These are phyloP conservation scores for Penicillium sp. DNA, from an alignment of 2,329 filamentous ascomycete species.

Conservation along the genomic window DNA sequence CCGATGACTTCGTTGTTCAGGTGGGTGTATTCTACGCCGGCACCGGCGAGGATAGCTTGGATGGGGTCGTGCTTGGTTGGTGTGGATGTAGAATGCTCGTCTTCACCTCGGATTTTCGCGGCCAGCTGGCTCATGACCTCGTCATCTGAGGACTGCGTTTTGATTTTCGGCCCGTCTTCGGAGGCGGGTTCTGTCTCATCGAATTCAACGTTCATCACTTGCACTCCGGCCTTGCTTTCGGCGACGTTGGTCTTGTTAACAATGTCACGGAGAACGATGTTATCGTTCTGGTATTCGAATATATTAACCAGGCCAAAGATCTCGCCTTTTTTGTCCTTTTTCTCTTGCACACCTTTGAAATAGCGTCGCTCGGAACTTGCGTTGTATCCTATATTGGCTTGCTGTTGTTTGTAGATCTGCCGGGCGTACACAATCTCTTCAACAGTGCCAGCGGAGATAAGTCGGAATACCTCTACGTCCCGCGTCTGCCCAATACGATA, in stretches of 20 bases:
- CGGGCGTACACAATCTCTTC: conserved; percentile 97
- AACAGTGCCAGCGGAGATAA: conserved; percentile 89
- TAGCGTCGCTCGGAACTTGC: conserved; percentile 91
- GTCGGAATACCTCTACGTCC: conserved; percentile 92
- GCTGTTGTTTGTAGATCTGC: conserved; percentile 98
- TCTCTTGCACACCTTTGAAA: conserved; percentile 91
- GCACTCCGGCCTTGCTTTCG: conserved; percentile 84
- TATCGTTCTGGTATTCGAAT: conserved; percentile 79
- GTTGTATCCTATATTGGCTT: conserved; percentile 96
- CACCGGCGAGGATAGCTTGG: conserved; percentile 84
- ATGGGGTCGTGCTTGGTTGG: conserved; percentile 69
- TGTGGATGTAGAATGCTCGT: conserved; percentile 27
- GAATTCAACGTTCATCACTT: conserved; percentile 76
- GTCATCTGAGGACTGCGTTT: conserved; percentile 54
- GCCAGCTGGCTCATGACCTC: conserved; percentile 76
- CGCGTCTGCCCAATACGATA: conserved; percentile 93
- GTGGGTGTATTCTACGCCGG: conserved; percentile 93
- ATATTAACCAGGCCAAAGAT: conserved; percentile 91
- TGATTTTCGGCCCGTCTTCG: conserved; percentile 32
- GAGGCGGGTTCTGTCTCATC: conserved; percentile 62
- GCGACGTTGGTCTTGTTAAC: conserved; percentile 98
- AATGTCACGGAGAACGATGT: conserved; percentile 86
- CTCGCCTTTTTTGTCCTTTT: conserved; percentile 82
- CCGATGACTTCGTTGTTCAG: conserved; percentile 96
- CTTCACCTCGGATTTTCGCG: conserved; percentile 59